Percentiles rank a stretch among this genome's conserved stretches.
These are phyloP conservation scores for Microbotryum scabiosae DNA, from an alignment of 1,284 basidiomycete species.

Conservation along the genomic window DNA sequence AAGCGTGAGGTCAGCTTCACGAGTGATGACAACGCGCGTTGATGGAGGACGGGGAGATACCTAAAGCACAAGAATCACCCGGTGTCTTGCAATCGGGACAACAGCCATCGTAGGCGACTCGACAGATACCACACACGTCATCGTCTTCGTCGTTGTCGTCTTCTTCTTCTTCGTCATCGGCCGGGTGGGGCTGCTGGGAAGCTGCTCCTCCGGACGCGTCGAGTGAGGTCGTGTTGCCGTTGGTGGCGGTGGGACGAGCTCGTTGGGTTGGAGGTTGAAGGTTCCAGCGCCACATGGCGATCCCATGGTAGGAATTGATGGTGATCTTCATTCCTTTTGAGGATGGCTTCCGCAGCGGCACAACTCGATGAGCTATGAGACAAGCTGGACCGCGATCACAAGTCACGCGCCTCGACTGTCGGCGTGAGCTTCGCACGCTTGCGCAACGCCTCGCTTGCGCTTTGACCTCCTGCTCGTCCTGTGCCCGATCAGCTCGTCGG, in stretches of 20 bases:
- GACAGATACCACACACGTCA: constrained; percentile 89
- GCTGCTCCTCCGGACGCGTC: background rate
- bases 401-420: too few relatives aligned
- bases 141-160: constrained; percentile 61
- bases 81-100: constrained; percentile 90
- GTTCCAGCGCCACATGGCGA: constrained; percentile 82
- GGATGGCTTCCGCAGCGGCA: too few relatives aligned
- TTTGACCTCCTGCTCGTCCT: background rate
- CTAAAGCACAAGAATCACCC: constrained; percentile 82
- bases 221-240: constrained; percentile 16
- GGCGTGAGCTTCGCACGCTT: too few relatives aligned
- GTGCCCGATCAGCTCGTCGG: background rate
- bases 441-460: too few relatives aligned
- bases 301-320: constrained; percentile 72
- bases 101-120: constrained; percentile 80
- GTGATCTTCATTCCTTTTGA: constrained; percentile 58
- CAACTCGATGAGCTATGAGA: background rate
- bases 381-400: too few relatives aligned
- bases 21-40: background rate
- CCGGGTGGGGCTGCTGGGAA: constrained; percentile 10
- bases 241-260: too few relatives aligned
- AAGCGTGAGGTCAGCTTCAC: background rate
- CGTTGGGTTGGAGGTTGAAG: constrained; percentile 44
- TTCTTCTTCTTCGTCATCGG: constrained; percentile 33
- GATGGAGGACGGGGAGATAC: background rate